These are phyloP conservation scores for Suhomyces vadensis DNA, from an alignment of 805 yeast genomes.

Conservation along the genomic window DNA sequence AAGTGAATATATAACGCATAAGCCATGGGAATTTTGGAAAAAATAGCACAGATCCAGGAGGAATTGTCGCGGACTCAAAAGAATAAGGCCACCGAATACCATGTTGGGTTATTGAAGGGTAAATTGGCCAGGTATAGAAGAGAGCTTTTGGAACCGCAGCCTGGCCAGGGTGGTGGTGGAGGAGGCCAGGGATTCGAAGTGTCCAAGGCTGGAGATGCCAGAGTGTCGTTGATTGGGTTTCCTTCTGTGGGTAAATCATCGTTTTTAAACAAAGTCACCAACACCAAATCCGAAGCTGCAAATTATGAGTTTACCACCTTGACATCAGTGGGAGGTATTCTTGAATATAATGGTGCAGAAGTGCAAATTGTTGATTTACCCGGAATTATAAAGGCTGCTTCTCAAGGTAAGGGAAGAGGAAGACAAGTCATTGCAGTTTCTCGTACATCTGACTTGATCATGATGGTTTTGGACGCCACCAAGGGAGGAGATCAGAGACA, in stretches of 20 bases:
- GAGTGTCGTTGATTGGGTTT: slow-evolving; percentile 93
- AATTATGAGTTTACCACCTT: slow-evolving; percentile 93
- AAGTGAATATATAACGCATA: too few relatives aligned
- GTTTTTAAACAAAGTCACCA: slow-evolving; percentile 82
- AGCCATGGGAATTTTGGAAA: slow-evolving; percentile 46
- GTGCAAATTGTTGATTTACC: slow-evolving; percentile 97
- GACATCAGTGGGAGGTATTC: slow-evolving; percentile 94
- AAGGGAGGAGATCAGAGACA: slow-evolving; percentile 87
- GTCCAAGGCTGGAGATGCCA: slow-evolving; percentile 92
- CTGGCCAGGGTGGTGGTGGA: slow-evolving; percentile 69
- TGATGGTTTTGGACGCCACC: slow-evolving; percentile 95
- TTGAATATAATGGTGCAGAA: slow-evolving; percentile 94
- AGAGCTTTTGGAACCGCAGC: slow-evolving; percentile 87
- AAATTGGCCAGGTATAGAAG: slow-evolving; percentile 90
- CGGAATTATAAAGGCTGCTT: slow-evolving; percentile 94
- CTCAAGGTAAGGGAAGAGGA: slow-evolving; percentile 97
- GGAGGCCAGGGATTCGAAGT: slow-evolving; percentile 92
- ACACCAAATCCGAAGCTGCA: slow-evolving; percentile 93
- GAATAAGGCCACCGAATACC: slow-evolving; percentile 97
- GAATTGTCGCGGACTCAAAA: slow-evolving; percentile 95
- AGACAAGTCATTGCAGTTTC: slow-evolving; percentile 96
- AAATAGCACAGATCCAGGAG: slow-evolving; percentile 85
- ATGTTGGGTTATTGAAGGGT: slow-evolving; percentile 90
- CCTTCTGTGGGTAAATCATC: slow-evolving; percentile 98
- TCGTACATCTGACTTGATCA: slow-evolving; percentile 86